A percentile compares a stretch with the other conserved stretches of the same genome.
Evolutionary conservation across 2,329 filamentous ascomycete species (phyloP).

Genomic region (Clonostachys byssicola): DNA sequence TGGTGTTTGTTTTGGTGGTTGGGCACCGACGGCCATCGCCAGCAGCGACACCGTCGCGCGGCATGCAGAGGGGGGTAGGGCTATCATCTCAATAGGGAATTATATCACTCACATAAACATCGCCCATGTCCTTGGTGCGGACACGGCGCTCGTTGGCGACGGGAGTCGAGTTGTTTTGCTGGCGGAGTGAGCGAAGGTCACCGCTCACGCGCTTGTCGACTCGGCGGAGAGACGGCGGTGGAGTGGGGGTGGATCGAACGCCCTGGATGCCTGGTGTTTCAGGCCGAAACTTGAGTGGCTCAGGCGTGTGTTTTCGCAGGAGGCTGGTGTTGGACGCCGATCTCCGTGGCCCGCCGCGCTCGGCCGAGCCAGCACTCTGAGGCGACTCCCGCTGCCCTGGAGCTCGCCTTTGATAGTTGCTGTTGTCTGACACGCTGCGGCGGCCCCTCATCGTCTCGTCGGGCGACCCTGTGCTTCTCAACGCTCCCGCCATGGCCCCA

Average conservation of each 20-base stretch:
- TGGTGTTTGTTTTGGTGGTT: neutral
- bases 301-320: constrained; percentile 46
- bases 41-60: neutral
- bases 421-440: constrained; percentile 33
- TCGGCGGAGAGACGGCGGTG: constrained; percentile 68
- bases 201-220: constrained; percentile 66
- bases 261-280: constrained; percentile 58
- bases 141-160: constrained; percentile 84
- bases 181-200: constrained; percentile 52
- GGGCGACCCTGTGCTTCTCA: too few relatives aligned
- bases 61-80: neutral
- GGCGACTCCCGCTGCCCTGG: neutral
- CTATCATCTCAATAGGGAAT: neutral
- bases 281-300: constrained; percentile 52
- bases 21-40: neutral
- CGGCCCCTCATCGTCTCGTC: constrained; percentile 3
- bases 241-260: constrained; percentile 23
- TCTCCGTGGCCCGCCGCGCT: constrained; percentile 16
- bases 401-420: neutral
- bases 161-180: constrained; percentile 49
- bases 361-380: neutral
- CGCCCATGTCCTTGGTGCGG: constrained; percentile 81
- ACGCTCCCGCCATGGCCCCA: too few relatives aligned
- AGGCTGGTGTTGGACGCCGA: constrained; percentile 51
- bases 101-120: constrained; percentile 80